A percentile compares a stretch with the other conserved stretches of the same genome.
Evolutionary conservation across 768 basidiomycete genomes (phyloP).

Genomic region (Phylloporus arenicola): DNA sequence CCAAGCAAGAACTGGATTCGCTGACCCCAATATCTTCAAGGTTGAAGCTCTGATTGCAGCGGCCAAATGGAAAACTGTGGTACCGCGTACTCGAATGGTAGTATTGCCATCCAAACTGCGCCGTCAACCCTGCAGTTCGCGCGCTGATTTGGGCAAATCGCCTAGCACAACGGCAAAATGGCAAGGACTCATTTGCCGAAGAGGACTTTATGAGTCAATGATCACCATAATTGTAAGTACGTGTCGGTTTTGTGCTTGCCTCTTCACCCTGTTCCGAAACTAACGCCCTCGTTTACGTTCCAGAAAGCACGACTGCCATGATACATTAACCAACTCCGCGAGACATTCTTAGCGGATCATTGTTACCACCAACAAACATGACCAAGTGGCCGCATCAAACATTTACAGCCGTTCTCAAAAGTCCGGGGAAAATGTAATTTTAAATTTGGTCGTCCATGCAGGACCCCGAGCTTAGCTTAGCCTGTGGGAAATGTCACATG

Average conservation of each 20-base stretch:
- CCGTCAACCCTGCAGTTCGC: background rate
- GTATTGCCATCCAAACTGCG: no score
- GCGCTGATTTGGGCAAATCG: background rate
- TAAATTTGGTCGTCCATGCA: no score
- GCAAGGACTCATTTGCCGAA: background rate
- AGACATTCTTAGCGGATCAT: background rate
- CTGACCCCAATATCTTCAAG: no score
- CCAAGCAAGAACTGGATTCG: background rate
- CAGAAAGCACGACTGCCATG: background rate
- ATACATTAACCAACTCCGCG: background rate
- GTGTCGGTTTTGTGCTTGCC: background rate
- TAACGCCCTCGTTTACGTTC: background rate
- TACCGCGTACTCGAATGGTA: no score
- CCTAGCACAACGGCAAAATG: background rate
- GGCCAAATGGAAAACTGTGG: no score
- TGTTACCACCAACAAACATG: background rate
- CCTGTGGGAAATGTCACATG: no score
- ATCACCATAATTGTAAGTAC: no score
- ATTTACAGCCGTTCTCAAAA: background rate
- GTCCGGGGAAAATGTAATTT: no score
- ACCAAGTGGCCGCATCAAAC: background rate
- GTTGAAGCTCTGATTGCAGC: no score
- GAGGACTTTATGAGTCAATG: no score
- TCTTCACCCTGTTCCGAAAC: background rate
- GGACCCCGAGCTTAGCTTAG: no score